Evolutionary conservation across 495 filamentous ascomycete species (phyloP), one percentile per base, ranked within the genome.

Genomic region (Trichoderma orchidacearum): DNA sequence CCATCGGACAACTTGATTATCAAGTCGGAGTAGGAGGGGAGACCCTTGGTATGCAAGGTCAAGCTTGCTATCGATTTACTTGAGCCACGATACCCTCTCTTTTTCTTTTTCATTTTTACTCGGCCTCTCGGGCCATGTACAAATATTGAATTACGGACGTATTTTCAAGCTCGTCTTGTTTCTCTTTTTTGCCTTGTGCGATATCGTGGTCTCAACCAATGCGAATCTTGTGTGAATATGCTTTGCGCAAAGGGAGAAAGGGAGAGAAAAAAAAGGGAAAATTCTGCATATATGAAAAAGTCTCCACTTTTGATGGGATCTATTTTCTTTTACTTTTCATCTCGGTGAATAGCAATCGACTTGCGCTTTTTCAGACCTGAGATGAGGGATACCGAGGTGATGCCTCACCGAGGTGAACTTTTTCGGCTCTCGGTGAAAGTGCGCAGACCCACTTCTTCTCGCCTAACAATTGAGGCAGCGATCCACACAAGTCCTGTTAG

Each of bases 1-100:
- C 66, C 70, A 30, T 65, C 70, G 3, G 72, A 75, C 23, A 69
- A 64, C n/a, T 63, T 75, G 15, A 75, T 73, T 56, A 54, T 35
- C 27, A 66, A 64, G 50, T 63, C 58, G 11, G 65, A 66, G 51
- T 30, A 53, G 51, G 32, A 36, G 34, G 32, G 28, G 51, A 30
- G 5, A 53, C 27, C 15, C 0, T 23, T 28, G 15, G 18, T 53
- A 30, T 30, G 30, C 7, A 53, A 17, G n/a, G n/a, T n/a, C n/a
- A n/a, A 30, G 51, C 30, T 53, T 53, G 29, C 30, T 30, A 17
- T 30, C 30, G 28, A 21, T 23, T 34, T 30, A 18, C 18, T 53
- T 30, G 51, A 30, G 29, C 51, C 51, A 53, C 51, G 30, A 30
- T 53, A 53, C 51, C 30, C 51, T 53, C 28, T 13, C 30, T 23